These are phyloP conservation scores for Pestalotiopsis sp. DNA, from an alignment of 2,329 filamentous ascomycete genomes.

Conservation along the genomic window DNA sequence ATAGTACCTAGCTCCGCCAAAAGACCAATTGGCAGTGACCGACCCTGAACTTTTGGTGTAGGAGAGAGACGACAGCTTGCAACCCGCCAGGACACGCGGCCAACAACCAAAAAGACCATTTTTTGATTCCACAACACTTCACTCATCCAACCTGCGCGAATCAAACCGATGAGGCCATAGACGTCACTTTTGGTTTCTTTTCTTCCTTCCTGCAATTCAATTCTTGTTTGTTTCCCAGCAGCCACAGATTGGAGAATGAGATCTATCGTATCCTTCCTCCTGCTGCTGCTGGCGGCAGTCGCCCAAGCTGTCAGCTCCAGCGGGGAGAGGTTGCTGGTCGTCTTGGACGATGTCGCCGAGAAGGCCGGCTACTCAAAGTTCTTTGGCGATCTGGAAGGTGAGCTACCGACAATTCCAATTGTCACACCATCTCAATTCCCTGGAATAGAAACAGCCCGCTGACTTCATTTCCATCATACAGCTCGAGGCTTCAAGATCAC, in stretches of 20 bases:
- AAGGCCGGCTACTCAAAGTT: conserved; percentile 82
- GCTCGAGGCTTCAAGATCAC: conserved; percentile 81
- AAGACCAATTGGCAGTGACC: not conserved
- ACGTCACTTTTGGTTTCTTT: not conserved
- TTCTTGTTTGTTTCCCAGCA: not conserved
- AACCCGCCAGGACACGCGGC: conserved; percentile 5
- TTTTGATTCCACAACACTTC: not conserved
- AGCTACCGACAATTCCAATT: conserved; percentile 27
- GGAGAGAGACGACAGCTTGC: conserved; percentile 6
- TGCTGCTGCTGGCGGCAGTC: conserved; percentile 67
- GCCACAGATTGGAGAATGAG: conserved; percentile 60
- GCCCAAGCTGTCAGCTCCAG: conserved; percentile 78
- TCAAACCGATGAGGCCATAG: conserved; percentile 3
- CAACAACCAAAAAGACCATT: not conserved
- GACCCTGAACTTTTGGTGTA: conserved; percentile 14
- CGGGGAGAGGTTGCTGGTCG: conserved; percentile 80
- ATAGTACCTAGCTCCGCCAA: not conserved
- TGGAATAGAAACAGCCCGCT: not conserved
- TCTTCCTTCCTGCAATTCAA: not conserved
- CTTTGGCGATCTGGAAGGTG: conserved; percentile 72
- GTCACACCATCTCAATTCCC: not conserved
- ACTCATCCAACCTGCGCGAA: too few relatives aligned
- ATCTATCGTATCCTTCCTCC: conserved; percentile 71
- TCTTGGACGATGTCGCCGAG: conserved; percentile 81
- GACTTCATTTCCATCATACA: conserved; percentile 39